Base-by-base conservation (phyloP, 2,329 filamentous ascomycete species). In the Sporothrix dimorphospora region DNA sequence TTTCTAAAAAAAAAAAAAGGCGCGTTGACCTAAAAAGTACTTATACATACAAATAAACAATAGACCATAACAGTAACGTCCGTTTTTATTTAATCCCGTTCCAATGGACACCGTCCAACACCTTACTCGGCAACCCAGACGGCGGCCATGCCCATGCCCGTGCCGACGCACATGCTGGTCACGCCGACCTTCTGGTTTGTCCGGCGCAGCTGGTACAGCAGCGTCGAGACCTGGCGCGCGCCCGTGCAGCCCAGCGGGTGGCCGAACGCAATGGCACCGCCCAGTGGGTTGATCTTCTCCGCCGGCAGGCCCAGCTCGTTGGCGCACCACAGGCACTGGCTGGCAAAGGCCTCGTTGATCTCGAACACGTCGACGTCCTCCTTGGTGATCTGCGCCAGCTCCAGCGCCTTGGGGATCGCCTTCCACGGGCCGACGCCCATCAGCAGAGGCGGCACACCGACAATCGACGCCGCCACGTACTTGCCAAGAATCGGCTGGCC, bases 311-410 rank as follows among this genome's bases (percentile, higher is more conserved):
- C 91, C 27, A 99, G 88, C 85, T 98, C 91, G 78, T 96, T 93
- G 75, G 93, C 89, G 82, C 94, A 98, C 92, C 92, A 98, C 76
- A 98, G 82, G 82, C 94, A 97, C 87, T 98, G 95, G 75, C 90
- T 93, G 42, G 96, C 96, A 81, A 99, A 99, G 0, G 96, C 96
- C 88, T 99, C 96, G 86, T 99, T 99, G 87, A 99, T 98, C 88
- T 99, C 96, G 79, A 89, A 98, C 79, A 98, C 95, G 81, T 98
- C 96, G 40, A 99, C 94, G 77, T 98, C 95, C 72, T 97, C 91
- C 82, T 91, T 93, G 80, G 85, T 86, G 77, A 99, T 90, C 73
- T 94, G 94, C 0, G 94, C 93, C 81, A 96, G 94, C 80, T 93
- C 88, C 72, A 98, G 90, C 4, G 93, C 94, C 80, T 94, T 92